phyloP scores from a whole-genome alignment of 2,329 filamentous ascomycete genomes.

The Plenodomus biglobosus region DNA sequence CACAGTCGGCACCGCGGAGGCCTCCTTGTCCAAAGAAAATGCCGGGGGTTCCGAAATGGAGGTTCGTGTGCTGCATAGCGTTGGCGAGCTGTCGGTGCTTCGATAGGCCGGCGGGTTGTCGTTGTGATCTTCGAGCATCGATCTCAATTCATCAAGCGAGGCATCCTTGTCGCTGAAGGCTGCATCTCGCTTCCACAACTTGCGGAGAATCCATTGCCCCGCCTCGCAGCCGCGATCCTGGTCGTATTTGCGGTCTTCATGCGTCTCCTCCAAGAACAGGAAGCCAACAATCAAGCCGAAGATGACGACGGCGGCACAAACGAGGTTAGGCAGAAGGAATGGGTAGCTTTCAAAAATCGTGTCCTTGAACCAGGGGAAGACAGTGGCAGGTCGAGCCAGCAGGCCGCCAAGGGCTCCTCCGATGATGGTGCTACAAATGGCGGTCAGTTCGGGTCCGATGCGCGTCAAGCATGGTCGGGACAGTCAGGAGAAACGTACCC shows the following conservation, averaged over 20 bases:
- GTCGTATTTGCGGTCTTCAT: constrained; percentile 74
- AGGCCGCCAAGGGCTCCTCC: constrained; percentile 90
- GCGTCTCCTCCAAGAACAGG: constrained; percentile 91
- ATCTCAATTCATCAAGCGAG: constrained; percentile 60
- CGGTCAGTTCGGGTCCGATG: constrained; percentile 24
- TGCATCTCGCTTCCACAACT: constrained; percentile 31
- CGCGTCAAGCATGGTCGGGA: too few species aligned
- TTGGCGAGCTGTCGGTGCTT: constrained; percentile 58
- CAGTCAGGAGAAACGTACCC: constrained; percentile 58
- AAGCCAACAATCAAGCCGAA: constrained; percentile 76
- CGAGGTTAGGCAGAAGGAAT: constrained; percentile 89
- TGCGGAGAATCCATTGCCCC: constrained; percentile 66
- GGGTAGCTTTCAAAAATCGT: constrained; percentile 85
- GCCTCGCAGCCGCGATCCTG: constrained; percentile 75
- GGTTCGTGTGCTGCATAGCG: constrained; percentile 44
- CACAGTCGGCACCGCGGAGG: constrained; percentile 23
- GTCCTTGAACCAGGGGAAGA: constrained; percentile 76
- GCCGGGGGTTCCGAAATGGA: constrained; percentile 38
- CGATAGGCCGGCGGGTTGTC: constrained; percentile 62
- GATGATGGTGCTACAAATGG: constrained; percentile 71
- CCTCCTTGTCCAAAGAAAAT: constrained; percentile 38
- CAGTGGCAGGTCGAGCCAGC: constrained; percentile 81
- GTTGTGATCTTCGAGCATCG: constrained; percentile 56
- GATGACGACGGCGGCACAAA: constrained; percentile 77
- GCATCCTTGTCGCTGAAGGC: constrained; percentile 47